Evolutionary conservation across 306 rosid genomes (phyloP).

Genomic region (Fragaria ananassa): DNA sequence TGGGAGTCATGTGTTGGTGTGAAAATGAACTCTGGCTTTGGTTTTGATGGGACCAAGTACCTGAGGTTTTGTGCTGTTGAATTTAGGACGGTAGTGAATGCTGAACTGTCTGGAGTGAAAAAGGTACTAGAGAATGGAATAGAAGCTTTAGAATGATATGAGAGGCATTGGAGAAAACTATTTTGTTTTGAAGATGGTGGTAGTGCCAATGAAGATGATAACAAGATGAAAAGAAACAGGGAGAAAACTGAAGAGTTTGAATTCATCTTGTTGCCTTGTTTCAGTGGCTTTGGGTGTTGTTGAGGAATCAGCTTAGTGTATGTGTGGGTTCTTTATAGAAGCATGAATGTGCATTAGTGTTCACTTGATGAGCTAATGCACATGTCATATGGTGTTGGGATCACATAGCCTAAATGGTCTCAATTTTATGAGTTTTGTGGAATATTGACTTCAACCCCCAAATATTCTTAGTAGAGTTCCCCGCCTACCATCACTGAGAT

Average conservation of each 20-base stretch:
- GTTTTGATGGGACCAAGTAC: constrained; percentile 47
- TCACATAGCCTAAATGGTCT: not conserved
- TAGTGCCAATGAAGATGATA: constrained; percentile 32
- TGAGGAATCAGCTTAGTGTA: not conserved
- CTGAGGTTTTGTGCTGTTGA: constrained; percentile 71
- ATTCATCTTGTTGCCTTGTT: constrained; percentile 25
- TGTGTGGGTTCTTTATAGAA: constrained; percentile 3
- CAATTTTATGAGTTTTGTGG: not conserved
- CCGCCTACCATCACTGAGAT: not conserved
- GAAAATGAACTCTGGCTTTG: constrained; percentile 61
- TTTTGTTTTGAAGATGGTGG: constrained; percentile 38
- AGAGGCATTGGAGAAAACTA: constrained; percentile 46
- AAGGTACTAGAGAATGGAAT: constrained; percentile 42
- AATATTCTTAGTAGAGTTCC: not conserved
- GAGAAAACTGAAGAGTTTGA: constrained; percentile 20
- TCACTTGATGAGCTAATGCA: constrained; percentile 12
- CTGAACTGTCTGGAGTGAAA: constrained; percentile 39
- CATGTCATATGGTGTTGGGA: constrained; percentile 15
- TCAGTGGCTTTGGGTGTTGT: constrained; percentile 2
- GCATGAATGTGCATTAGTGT: not conserved
- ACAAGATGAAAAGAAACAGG: constrained; percentile 29
- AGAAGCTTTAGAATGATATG: constrained; percentile 29
- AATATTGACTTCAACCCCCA: not conserved
- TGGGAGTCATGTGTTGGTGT: constrained; percentile 52
- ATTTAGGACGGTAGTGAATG: constrained; percentile 49